Evolutionary conservation across 179 eudicot genomes (phyloP).

Genomic region (Actinidia polygama): DNA sequence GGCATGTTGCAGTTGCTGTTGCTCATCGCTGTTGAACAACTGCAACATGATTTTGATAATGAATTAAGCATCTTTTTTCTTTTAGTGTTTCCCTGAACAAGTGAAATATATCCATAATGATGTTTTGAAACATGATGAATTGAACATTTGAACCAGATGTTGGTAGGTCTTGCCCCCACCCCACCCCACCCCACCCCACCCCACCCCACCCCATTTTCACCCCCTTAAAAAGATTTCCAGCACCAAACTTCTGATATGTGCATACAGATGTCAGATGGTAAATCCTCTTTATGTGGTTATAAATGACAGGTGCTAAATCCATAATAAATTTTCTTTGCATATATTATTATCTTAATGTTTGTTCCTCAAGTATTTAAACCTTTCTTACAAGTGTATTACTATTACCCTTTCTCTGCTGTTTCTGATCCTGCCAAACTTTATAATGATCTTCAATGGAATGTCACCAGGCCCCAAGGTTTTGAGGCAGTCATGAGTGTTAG

Average conservation of each 20-base stretch:
- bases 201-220: too few species aligned
- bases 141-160: too few species aligned
- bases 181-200: neutral
- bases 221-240: neutral
- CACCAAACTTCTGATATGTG: neutral
- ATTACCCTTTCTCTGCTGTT: slow-evolving; percentile 84
- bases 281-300: neutral
- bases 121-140: too few species aligned
- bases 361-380: neutral
- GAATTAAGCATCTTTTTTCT: too few species aligned
- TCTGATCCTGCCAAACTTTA: slow-evolving; percentile 88
- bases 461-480: slow-evolving; percentile 91
- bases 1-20: too few species aligned
- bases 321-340: neutral
- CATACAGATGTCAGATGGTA: neutral
- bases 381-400: slow-evolving; percentile 70
- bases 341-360: neutral
- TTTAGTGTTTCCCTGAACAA: too few species aligned
- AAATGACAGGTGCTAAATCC: neutral
- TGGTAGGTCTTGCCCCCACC: neutral
- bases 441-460: slow-evolving; percentile 95
- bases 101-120: too few species aligned
- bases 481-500: slow-evolving; percentile 98
- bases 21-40: too few species aligned
- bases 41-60: too few species aligned